Base-by-base conservation (phyloP, 1,139 yeast species). In the Hanseniaspora gamundiae region DNA sequence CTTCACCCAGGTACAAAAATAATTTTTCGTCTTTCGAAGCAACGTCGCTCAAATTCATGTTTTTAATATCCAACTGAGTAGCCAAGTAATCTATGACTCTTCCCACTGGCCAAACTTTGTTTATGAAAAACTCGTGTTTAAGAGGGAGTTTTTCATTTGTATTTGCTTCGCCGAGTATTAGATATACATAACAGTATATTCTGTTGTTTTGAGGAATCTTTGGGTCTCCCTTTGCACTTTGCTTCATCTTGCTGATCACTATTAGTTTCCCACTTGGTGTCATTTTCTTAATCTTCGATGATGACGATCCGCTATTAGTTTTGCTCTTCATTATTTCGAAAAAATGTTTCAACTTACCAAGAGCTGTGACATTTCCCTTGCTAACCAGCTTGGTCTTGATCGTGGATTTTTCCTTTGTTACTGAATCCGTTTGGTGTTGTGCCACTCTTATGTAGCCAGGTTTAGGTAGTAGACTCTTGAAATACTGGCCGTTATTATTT, bases 51-150 rank as follows among this genome's bases (percentile, higher is more conserved):
- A 73, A 70, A 55, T 81, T 81, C 42, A 64, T 58, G 59, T 83
- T 83, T 38, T 67, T 66, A 19, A 83, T 70, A 42, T 67, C 69
- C 46, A 81, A 60, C 30, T 64, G 58, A 28, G 69, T 72, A 4
- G 88, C 77, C 11, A 82, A 70, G 35, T 72, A 70, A 58, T 88
- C 97, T 41, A 86, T 62, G 2, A 80, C 80, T 50, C 84, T 69
- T 0, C 97, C 97, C 7, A 84, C 70, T 0, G 85, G 80, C 85
- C 91, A 80, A 3, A 58, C 53, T 35, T 58, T 58, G 39, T 62
- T 61, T 14, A 58, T 52, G 40, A 53, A 60, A 21, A 59, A 43
- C 29, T 58, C 58, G 19, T 52, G 52, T 42, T 58, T 57, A 16
- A 55, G 61, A 8, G 56, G 58, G 7, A 29, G 17, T 14, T 29